Evolutionary conservation across 495 filamentous ascomycete genomes (phyloP), one percentile per base, ranked within the genome.

Genomic region (Oidiodendron maius): DNA sequence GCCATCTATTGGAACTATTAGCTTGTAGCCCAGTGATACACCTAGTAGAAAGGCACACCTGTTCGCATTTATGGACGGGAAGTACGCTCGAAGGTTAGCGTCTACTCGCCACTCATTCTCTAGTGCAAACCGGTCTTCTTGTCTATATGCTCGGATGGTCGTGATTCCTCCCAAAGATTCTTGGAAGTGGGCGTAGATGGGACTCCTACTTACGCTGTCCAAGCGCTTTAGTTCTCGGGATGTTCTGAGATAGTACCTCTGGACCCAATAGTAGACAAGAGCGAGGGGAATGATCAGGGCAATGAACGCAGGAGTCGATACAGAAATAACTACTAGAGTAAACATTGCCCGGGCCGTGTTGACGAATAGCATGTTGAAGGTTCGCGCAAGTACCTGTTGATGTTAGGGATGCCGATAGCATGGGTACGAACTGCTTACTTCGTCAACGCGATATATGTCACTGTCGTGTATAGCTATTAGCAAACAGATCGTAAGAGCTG

Each of bases 101-200:
- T 99, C 94, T 51, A 99, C 88, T 23, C 93, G 84, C 89, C 90
- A 96, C 71, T 99, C 90, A 53, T 97, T 99, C 63, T 99, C 94
- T 39, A 86, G 69, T 43, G 86, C 78, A 64, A 99, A 99, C 39
- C 94, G 74, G 35, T 79, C 69, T 62, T 94, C 82, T 62, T 97
- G 93, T 40, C 82, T 77, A 68, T 96, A 99, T 36, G 94, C 94
- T 53, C 94, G 86, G 57, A 99, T 99, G n/a, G 94, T 99, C 49
- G 85, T 87, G 58, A 96, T 85, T 35, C 93, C 94, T 45, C 87
- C 90, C 1, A 99, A 75, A 3, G 91, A 95, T 65, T 99, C 94
- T 58, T 99, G 94, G 69, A 99, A 99, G 63, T 99, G 94, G 11
- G 94, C 94, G 63, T 86, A 99, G 57, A 99, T 95, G 12, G 94